Evolutionary conservation across 75 land plant species (phyloP).

Genomic region (Picea glauca): DNA sequence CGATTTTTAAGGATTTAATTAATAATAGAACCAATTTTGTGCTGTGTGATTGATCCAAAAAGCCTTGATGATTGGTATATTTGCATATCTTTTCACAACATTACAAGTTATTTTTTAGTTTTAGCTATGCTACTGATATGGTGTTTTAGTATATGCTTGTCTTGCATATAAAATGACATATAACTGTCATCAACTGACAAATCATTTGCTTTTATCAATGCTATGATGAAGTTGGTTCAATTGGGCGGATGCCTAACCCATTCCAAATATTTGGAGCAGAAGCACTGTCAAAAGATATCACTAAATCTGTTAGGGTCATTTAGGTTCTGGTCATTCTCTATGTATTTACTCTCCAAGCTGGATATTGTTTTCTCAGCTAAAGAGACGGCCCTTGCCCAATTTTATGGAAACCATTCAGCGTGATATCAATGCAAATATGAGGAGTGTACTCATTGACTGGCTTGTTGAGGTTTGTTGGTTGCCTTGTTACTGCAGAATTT

Average conservation of each 20-base stretch:
- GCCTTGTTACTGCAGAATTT: background rate
- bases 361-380: slow-evolving; percentile 14
- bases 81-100: no score
- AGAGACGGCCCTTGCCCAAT: slow-evolving; percentile 14
- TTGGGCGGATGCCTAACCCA: background rate
- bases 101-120: no score
- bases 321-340: background rate
- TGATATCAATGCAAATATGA: slow-evolving; percentile 24
- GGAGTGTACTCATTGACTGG: slow-evolving; percentile 21
- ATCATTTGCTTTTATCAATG: background rate
- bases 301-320: background rate
- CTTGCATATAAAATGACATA: no score
- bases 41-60: no score
- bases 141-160: no score
- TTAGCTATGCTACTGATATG: no score
- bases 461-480: slow-evolving; percentile 23
- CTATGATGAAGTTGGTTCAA: background rate
- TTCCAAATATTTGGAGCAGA: background rate
- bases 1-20: no score
- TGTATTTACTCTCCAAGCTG: background rate
- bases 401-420: slow-evolving; percentile 23
- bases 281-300: no score
- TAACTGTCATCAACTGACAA: background rate
- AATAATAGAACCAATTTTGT: no score
- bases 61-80: no score